Evolutionary conservation across 169 alveolate species (phyloP), one percentile per base, ranked within the genome.

Genomic region (Plasmodium chabaudi): DNA sequence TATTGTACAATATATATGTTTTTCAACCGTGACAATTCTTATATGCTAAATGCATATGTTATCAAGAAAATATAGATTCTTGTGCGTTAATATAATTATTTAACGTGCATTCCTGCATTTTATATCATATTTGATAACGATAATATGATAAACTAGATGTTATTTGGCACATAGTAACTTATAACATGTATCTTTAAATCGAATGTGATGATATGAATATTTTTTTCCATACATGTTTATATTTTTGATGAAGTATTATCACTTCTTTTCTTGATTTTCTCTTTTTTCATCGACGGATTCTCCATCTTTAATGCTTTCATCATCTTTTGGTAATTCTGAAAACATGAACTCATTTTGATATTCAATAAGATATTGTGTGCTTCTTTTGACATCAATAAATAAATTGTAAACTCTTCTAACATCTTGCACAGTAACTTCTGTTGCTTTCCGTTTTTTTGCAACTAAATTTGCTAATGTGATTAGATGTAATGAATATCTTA

Each of bases 321-420:
- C 91, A 6, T 86, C 91, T 55, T 69, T 70, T 21, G 87, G 91
- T 55, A 94, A 34, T 70, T 97, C 98, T 42, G 95, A 93, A 94
- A 96, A 96, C 97, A 96, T 94, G 93, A 95, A 97, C 73, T 96
- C 98, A 74, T 94, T 93, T 91, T 96, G 95, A 93, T 95, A 96
- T 86, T 97, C 98, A 77, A 95, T 94, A 61, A 99, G 95, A 95
- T 97, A 99, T 88, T 98, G 98, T 55, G 99, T 97, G 69, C 98
- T 93, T 87, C 99, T 93, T 87, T 97, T 97, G 51, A 98, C 97
- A 87, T 99, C 99, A 77, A 98, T 97, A 87, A 99, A 99, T 88
- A 99, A 94, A 25, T 97, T 93, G 89, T 98, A 99, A 21, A 98
- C 99, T 64, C 97, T 93, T 71, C 98, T 95, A 69, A 99, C 97